These are phyloP conservation scores for Paracamarosporium sp. DNA, from an alignment of 2,329 filamentous ascomycete genomes.

Conservation along the genomic window DNA sequence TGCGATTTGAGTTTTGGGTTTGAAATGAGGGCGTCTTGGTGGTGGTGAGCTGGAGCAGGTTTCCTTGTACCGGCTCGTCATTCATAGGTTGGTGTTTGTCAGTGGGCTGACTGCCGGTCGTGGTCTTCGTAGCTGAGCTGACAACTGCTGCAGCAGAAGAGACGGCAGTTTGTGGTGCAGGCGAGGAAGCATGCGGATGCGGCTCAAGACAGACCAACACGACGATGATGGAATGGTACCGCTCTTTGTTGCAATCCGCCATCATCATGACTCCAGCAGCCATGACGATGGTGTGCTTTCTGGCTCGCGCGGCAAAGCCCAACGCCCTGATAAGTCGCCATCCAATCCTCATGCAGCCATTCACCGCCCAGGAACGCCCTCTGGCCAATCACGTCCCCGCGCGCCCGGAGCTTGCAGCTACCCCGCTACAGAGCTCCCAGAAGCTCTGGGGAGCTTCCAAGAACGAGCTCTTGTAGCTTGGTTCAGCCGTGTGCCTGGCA, in stretches of 20 bases:
- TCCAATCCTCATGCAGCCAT: neutral
- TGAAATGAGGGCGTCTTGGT: too few relatives aligned
- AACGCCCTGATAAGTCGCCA: too few relatives aligned
- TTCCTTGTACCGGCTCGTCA: too few relatives aligned
- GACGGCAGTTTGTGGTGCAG: too few relatives aligned
- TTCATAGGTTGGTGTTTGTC: too few relatives aligned
- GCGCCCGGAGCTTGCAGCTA: constrained; percentile 11
- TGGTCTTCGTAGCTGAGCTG: too few relatives aligned
- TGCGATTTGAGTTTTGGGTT: too few relatives aligned
- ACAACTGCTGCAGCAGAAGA: too few relatives aligned
- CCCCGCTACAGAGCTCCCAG: constrained; percentile 6
- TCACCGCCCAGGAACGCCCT: neutral
- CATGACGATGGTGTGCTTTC: neutral
- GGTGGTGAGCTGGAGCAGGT: too few relatives aligned
- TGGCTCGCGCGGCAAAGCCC: too few relatives aligned
- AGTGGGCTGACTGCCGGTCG: too few relatives aligned
- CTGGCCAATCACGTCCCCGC: neutral
- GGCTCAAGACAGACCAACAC: neutral
- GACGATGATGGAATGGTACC: neutral
- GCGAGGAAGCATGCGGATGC: neutral
- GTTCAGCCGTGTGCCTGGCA: neutral
- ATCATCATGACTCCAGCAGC: too few relatives aligned
- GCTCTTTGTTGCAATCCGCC: neutral
- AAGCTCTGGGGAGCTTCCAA: neutral
- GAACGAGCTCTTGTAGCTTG: neutral